A percentile compares a stretch with the other conserved stretches of the same genome.
Evolutionary conservation across 1,284 basidiomycete species (phyloP).

Genomic region (Porogramme epimiltina): DNA sequence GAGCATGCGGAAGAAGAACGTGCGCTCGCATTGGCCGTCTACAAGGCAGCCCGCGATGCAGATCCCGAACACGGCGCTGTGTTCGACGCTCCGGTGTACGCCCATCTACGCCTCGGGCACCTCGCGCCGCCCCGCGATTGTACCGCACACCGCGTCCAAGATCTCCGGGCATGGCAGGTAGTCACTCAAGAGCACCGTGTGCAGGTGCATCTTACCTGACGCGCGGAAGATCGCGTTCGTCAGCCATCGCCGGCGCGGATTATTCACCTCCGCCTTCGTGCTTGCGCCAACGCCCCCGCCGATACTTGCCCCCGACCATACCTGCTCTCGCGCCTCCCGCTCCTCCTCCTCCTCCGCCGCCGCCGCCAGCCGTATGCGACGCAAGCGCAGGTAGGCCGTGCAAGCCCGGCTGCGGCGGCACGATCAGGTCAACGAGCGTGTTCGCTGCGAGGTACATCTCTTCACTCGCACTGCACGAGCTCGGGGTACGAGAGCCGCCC

Average conservation of each 20-base stretch:
- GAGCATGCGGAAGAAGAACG: conserved; percentile 49
- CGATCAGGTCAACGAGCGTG: conserved; percentile 14
- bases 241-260: too few relatives aligned
- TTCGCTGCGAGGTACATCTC: conserved; percentile 33
- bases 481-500: conserved; percentile 57
- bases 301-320: neutral
- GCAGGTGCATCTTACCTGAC: conserved; percentile 71
- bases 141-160: too few relatives aligned
- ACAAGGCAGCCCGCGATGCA: conserved; percentile 68
- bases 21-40: conserved; percentile 35
- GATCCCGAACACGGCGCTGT: conserved; percentile 77
- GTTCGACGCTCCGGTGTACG: conserved; percentile 69
- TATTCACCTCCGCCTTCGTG: conserved; percentile 2
- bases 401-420: conserved; percentile 19
- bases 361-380: conserved; percentile 7
- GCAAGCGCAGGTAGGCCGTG: conserved; percentile 22
- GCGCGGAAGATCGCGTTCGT: conserved; percentile 75
- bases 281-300: conserved; percentile 11
- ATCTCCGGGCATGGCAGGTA: too few relatives aligned
- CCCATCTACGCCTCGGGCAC: too few relatives aligned
- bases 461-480: conserved; percentile 59
- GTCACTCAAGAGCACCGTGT: conserved; percentile 68
- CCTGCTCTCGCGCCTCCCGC: conserved; percentile 4
- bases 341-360: neutral
- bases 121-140: too few relatives aligned